Base-by-base conservation (phyloP, 805 yeast genomes). In the Torulaspora maleeae region DNA sequence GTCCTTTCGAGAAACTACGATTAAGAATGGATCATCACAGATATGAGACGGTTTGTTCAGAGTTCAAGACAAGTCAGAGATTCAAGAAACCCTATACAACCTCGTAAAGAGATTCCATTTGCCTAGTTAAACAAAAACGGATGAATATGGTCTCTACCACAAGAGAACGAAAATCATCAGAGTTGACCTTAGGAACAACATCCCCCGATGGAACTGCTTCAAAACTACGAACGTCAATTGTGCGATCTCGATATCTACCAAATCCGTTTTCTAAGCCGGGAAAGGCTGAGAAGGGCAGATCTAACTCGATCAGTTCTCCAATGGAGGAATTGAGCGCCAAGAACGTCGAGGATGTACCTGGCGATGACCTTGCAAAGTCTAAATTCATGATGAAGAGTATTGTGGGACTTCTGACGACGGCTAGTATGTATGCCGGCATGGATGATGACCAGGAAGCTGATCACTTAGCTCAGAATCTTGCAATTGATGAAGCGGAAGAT, bases 401-500 rank as follows among this genome's bases (percentile, higher is more conserved):
- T 52, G 80, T 77, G 2, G 75, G 78, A 0, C 56, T 78, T 41
- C 64, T 80, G 44, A 77, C 84, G 0, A 74, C 83, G 0, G 80
- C 83, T 0, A 75, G 80, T 50, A 71, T 77, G 47, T 76, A 74
- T 55, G 72, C 78, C 38, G 58, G 68, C 38, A 51, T 60, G 60
- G 53, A 60, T 38, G 59, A 59, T 41, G 51, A 50, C 8, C 59
- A 60, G 19, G 55, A 53, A 17, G 51, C 52, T 4, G 43, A 50
- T 17, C 52, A 50, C 8, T 34, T 55, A 20, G 54, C 46, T 17
- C 54, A 48, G 22, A 54, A 45, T 9, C 53, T 60, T 12, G 35
- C 41, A 10, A 52, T 44, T 11, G 47, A 35, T 24, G 52, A 40
- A n/a, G 36, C 22, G 17, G 52, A 42, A 22, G 45, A 38, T 19